These are phyloP conservation scores for Trametes sp. DNA, from an alignment of 1,284 basidiomycete genomes.

Conservation along the genomic window DNA sequence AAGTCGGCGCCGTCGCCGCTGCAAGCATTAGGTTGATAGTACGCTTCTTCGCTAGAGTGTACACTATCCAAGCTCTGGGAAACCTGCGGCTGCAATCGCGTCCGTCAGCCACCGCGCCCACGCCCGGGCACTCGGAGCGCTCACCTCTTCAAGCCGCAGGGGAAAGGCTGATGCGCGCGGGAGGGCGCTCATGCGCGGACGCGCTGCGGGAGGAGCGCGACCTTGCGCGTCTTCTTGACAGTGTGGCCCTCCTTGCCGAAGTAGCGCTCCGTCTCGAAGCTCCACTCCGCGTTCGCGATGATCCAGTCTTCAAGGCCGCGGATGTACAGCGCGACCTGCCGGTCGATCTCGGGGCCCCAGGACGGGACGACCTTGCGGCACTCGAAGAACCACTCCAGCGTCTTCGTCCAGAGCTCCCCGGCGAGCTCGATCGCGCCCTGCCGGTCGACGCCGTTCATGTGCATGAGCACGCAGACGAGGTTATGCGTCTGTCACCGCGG, in stretches of 20 bases:
- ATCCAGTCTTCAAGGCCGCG: conserved; percentile 54
- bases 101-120: not conserved
- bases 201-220: conserved; percentile 31
- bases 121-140: conserved; percentile 6
- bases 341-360: conserved; percentile 43
- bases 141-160: conserved; percentile 23
- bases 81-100: not conserved
- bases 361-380: conserved; percentile 41
- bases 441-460: conserved; percentile 49
- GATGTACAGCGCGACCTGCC: conserved; percentile 43
- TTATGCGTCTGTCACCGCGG: conserved; percentile 44
- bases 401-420: conserved; percentile 92
- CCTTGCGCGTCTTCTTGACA: conserved; percentile 40
- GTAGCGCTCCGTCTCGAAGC: conserved; percentile 52
- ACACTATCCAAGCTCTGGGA: conserved; percentile 20
- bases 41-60: conserved; percentile 16
- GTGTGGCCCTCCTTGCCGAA: conserved; percentile 46
- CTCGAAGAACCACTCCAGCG: conserved; percentile 33
- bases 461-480: conserved; percentile 53
- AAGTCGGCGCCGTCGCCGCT: conserved; percentile 13
- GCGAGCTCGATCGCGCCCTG: conserved; percentile 94
- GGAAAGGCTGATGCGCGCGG: not conserved
- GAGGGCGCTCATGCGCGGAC: conserved; percentile 15
- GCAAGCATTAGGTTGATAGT: conserved; percentile 13
- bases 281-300: conserved; percentile 50